Base-by-base conservation (phyloP, 306 rosid genomes). In the Oemleria cerasiformis region DNA sequence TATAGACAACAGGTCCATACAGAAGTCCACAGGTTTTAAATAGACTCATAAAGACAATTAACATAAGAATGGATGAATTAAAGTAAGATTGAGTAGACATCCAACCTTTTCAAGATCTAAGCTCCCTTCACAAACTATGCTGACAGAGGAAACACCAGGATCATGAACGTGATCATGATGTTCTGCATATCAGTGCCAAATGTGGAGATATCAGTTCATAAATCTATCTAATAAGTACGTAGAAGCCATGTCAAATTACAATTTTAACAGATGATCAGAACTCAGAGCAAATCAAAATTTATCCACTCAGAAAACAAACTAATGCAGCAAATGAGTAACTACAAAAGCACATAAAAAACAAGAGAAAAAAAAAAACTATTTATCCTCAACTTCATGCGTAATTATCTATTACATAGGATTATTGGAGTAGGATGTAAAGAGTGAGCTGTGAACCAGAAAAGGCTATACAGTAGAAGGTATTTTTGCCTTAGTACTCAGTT, bases 101-200 rank as follows among this genome's bases (percentile, higher is more conserved):
- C 85, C 12, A 62, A 89, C 97, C 99, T 91, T 94, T 84, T 94
- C 96, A 69, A 94, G 99, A 75, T 94, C 99, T 78, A 94, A 79
- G 90, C 73, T 89, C 74, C 99, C 99, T 82, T 91, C 99, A 78
- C 99, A 91, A 80, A 94, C 97, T 65, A 91, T 88, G 82, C 97
- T 91, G 76, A 94, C 92, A 6, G 97, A 94, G 36, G 97, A 86
- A 68, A 94, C 92, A 64, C 99, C 97, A 45, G 97, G 99, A 69
- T 94, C 99, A 45, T 94, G 99, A 48, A 21, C 87, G 64, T 94
- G 99, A 79, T 89, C 85, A 77, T 86, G 87, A 77, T 90, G 88
- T 5, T 79, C 97, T 91, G 95, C 78, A 85, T 51, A 76, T 48
- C 34, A 47, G 30, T 79, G 11, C 63, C 76, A 79, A 69, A 49